A percentile compares a stretch with the other conserved stretches of the same genome.
phyloP scores from a whole-genome alignment of 2,329 filamentous ascomycete species.

The Tolypocladium pustulatum region DNA sequence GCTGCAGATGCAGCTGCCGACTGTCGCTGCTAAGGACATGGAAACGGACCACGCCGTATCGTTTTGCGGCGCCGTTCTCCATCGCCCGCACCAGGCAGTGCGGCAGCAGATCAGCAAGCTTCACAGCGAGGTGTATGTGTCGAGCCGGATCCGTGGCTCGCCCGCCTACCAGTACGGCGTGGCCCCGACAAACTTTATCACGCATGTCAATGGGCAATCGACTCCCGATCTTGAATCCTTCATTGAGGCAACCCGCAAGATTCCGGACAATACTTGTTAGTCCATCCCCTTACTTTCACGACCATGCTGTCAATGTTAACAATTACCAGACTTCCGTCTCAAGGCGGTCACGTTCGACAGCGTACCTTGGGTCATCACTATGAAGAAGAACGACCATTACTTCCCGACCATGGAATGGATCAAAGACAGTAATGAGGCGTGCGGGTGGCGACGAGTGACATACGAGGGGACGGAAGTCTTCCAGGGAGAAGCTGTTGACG shows the following conservation, averaged over 20 bases:
- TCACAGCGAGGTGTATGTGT: slow-evolving; percentile 94
- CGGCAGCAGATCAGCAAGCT: slow-evolving; percentile 95
- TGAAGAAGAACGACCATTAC: slow-evolving; percentile 99
- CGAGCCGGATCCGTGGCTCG: slow-evolving; percentile 71
- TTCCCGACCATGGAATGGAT: slow-evolving; percentile 63
- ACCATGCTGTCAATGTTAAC: background rate
- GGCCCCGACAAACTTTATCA: slow-evolving; percentile 94
- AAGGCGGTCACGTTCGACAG: slow-evolving; percentile 98
- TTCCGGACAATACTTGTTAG: slow-evolving; percentile 87
- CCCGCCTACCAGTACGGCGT: slow-evolving; percentile 85
- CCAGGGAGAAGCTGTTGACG: slow-evolving; percentile 43
- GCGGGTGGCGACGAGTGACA: slow-evolving; percentile 53
- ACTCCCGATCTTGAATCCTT: slow-evolving; percentile 78
- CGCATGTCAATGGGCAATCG: slow-evolving; percentile 80
- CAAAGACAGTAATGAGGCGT: slow-evolving; percentile 48
- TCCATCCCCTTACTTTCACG: slow-evolving; percentile 4
- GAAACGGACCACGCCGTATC: slow-evolving; percentile 88
- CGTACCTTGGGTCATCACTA: slow-evolving; percentile 97
- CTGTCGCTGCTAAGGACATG: slow-evolving; percentile 78
- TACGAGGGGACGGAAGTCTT: slow-evolving; percentile 47
- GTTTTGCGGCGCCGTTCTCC: slow-evolving; percentile 90
- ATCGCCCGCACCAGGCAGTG: slow-evolving; percentile 90
- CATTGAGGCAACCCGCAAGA: slow-evolving; percentile 69
- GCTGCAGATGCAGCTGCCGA: slow-evolving; percentile 66
- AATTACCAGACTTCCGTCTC: slow-evolving; percentile 66